Conservation (phyloP, 1,139 yeast species). For the Sugiyamaella japonica region DNA sequence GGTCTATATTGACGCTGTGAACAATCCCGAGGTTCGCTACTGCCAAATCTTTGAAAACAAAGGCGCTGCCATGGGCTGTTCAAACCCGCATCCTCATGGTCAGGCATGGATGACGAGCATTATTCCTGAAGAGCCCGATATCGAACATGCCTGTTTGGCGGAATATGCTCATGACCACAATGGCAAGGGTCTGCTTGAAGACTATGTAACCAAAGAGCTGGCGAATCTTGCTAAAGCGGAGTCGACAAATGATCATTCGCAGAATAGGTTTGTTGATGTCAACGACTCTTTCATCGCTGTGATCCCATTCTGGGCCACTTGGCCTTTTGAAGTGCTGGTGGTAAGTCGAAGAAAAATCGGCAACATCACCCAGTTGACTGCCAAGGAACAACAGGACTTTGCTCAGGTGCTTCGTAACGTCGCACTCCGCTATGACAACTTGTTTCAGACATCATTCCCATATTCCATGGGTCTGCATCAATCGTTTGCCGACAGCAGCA, state of each 20-base stretch:
- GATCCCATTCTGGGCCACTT: conserved; percentile 80
- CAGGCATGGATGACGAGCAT: conserved; percentile 77
- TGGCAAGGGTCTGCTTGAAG: conserved; percentile 57
- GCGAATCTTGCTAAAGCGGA: conserved; percentile 39
- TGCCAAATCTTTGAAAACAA: conserved; percentile 76
- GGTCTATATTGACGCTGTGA: conserved; percentile 50
- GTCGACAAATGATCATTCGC: conserved; percentile 33
- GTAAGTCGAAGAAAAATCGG: conserved; percentile 56
- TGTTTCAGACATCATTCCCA: conserved; percentile 70
- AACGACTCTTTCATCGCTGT: conserved; percentile 68
- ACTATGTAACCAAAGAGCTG: conserved; percentile 62
- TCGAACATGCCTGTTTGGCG: conserved; percentile 55
- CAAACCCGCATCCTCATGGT: conserved; percentile 76
- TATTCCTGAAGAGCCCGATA: conserved; percentile 67
- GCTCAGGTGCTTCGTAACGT: conserved; percentile 56
- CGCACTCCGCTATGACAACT: conserved; percentile 69
- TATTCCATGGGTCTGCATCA: conserved; percentile 83
- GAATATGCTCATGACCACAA: conserved; percentile 48
- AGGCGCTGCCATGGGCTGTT: conserved; percentile 81
- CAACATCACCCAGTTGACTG: conserved; percentile 53
- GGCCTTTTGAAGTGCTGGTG: conserved; percentile 77
- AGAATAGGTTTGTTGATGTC: conserved; percentile 52
- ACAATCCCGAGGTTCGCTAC: conserved; percentile 51
- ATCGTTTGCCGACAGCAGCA: conserved; percentile 29
- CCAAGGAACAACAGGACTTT: conserved; percentile 54